Base-by-base conservation (phyloP, 2,329 filamentous ascomycete species). In the Diplodia seriata region DNA sequence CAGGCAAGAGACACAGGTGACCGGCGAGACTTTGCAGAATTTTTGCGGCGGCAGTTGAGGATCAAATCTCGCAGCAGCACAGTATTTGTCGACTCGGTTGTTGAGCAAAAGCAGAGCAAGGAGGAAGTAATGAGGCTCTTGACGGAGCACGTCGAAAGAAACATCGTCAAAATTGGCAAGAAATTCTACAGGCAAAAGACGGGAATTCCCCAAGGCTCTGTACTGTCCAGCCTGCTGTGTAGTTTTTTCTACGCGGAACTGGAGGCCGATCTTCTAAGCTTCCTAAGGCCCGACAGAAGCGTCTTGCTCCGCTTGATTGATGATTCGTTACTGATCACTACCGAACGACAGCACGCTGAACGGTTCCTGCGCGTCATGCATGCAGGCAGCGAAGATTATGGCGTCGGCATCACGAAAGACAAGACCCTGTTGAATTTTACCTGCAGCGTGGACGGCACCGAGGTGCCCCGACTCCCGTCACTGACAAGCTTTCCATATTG, bases 171-270 rank as follows among this genome's bases (percentile, higher is more conserved):
- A 75, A 90, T 98, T 49, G 94, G 93, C 57, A 94, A 93, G 80
- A 92, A 90, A 72, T 93, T 89, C 76, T 97, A 95, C 76, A 87
- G 92, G 29, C 95, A 99, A 77, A 94, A 89, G 77, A 83, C 86
- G 26, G 95, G 95, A 15, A 98, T 99, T 49, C 94, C 95, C 0
- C 95, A 99, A 77, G 95, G 95, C 8, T 97, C 94, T 0, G 86
- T 97, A 1, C 77, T 99, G 5, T 97, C 94, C 0, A 91, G 90
- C 53, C 84, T 93, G 50, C 84, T 99, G 5, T 98, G 95, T 83
- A 98, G 93, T 79, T 94, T 97, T 79, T 97, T 98, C 78, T 99
- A 99, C 76, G 94, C 92, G 6, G 89, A 95, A 70, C 86, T 98
- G 1, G 95, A 99, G 78, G 80, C 80, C 7, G 84, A 88, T 31